phyloP scores from a whole-genome alignment of 2,329 filamentous ascomycete species.

The Calonectria montana region DNA sequence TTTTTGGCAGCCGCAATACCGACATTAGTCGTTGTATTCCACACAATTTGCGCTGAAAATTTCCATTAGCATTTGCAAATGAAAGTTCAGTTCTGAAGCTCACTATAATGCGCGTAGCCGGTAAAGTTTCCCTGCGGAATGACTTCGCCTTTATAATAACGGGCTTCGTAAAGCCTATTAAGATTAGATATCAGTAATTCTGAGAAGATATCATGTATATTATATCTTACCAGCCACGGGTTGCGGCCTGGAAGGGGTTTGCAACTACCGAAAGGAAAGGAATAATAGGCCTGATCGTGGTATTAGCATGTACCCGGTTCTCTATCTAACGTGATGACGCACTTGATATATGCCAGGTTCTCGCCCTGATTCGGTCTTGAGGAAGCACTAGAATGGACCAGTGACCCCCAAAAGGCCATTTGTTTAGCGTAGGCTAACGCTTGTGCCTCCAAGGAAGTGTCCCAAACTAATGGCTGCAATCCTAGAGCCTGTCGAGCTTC shows the following conservation, averaged over 20 bases:
- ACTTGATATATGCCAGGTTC: neutral
- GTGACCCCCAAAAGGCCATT: neutral
- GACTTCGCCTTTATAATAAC: neutral
- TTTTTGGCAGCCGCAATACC: neutral
- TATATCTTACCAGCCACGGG: neutral
- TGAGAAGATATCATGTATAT: neutral
- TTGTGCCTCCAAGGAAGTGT: neutral
- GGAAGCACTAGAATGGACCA: neutral
- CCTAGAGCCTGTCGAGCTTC: neutral
- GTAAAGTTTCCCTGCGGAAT: neutral
- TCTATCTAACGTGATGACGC: too few relatives aligned
- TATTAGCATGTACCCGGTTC: neutral
- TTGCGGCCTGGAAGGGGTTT: neutral
- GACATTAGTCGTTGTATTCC: neutral
- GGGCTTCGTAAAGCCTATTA: neutral
- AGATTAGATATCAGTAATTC: neutral
- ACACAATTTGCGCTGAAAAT: neutral
- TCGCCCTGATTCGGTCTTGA: neutral
- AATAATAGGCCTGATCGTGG: neutral
- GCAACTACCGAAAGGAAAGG: neutral
- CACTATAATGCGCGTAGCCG: neutral
- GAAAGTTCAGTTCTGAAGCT: neutral
- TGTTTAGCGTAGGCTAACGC: neutral
- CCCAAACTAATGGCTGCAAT: neutral
- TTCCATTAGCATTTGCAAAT: neutral